Conservation (phyloP, 805 yeast species). For the Wickerhamomyces canadensis region DNA sequence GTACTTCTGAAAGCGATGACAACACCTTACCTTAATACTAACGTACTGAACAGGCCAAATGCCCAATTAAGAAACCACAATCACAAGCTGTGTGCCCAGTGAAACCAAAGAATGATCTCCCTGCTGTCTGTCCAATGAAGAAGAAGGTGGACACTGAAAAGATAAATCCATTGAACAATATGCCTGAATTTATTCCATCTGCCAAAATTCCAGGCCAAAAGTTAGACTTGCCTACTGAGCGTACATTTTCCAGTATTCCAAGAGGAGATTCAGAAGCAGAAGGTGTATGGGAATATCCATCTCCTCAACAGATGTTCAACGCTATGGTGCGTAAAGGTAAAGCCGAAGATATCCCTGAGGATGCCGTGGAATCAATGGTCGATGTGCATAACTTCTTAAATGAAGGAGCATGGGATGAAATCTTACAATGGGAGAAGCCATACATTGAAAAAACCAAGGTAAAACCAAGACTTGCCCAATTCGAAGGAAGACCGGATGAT, state of each 20-base stretch:
- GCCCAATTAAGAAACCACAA: conserved; percentile 36
- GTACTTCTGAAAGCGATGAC: no score
- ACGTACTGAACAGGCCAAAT: conserved; percentile 18
- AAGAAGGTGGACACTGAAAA: conserved; percentile 18
- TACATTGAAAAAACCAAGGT: conserved; percentile 49
- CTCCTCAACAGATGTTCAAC: conserved; percentile 98
- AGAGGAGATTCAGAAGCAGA: conserved; percentile 58
- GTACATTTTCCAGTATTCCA: conserved; percentile 83
- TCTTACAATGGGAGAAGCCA: conserved; percentile 83
- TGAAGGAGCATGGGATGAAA: conserved; percentile 97
- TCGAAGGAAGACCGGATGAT: conserved; percentile 90
- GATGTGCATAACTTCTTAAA: conserved; percentile 93
- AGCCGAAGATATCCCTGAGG: conserved; percentile 82
- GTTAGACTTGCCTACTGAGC: conserved; percentile 70
- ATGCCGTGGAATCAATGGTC: conserved; percentile 95
- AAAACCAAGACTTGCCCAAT: conserved; percentile 74
- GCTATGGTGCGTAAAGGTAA: conserved; percentile 97
- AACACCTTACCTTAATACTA: no score
- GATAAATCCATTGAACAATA: conserved; percentile 80
- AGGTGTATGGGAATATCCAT: conserved; percentile 97
- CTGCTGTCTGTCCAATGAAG: conserved; percentile 37
- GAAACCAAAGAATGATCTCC: conserved; percentile 25
- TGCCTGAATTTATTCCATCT: conserved; percentile 71
- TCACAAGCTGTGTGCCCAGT: conserved; percentile 34
- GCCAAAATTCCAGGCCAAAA: conserved; percentile 76